phyloP scores from a whole-genome alignment of 768 basidiomycete genomes.

The Tylopilus cervinicoccineus region DNA sequence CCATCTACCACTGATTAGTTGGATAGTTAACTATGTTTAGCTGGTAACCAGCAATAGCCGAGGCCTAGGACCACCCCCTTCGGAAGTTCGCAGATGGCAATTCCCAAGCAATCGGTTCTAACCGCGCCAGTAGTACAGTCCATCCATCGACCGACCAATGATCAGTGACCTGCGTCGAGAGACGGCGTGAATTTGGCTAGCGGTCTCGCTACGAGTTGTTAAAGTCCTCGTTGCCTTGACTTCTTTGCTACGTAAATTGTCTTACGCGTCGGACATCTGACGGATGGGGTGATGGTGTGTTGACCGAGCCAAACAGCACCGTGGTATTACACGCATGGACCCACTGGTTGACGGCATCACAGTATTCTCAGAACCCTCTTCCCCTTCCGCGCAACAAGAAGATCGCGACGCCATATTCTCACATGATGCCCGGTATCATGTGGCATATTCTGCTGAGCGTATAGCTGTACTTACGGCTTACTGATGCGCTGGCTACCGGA shows the following conservation, averaged over 20 bases:
- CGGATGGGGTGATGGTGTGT: neutral
- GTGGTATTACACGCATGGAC: neutral
- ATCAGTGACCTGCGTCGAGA: neutral
- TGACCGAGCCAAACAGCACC: slow-evolving; percentile 8
- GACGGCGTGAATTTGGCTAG: neutral
- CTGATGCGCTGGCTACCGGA: neutral
- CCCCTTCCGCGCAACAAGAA: slow-evolving; percentile 2
- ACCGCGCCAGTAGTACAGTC: neutral
- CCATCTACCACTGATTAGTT: neutral
- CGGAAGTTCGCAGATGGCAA: neutral
- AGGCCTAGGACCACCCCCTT: neutral
- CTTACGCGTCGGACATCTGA: slow-evolving; percentile 3
- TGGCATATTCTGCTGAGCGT: neutral
- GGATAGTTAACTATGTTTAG: neutral
- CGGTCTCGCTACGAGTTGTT: neutral
- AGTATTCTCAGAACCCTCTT: neutral
- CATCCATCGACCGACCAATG: neutral
- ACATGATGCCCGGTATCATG: neutral
- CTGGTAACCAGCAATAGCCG: neutral
- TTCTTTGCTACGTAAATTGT: slow-evolving; percentile 11
- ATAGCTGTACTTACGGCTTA: neutral
- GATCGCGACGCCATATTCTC: slow-evolving; percentile 5
- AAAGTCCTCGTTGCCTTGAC: slow-evolving; percentile 9
- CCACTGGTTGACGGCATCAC: slow-evolving; percentile 8
- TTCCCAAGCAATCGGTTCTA: slow-evolving; percentile 14